Conservation (phyloP, 2,329 filamentous ascomycete species). For the Arthrobotrys pseudoclavata region DNA sequence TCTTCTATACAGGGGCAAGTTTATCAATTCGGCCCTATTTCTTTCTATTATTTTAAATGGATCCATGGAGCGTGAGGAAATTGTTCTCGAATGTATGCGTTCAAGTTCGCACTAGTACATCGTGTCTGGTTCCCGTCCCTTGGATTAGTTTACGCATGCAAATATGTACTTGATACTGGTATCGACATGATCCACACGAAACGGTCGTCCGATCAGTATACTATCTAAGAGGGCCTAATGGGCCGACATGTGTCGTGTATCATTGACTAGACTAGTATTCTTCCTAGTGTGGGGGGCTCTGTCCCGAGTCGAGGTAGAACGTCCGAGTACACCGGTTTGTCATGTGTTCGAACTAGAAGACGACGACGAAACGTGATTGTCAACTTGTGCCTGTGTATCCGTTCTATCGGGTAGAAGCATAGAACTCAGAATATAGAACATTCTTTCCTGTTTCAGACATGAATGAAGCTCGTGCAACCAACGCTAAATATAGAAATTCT, state of each 20-base stretch:
- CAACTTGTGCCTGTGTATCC: constrained; percentile 10
- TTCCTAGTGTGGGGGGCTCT: constrained; percentile 16
- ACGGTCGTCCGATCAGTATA: constrained; percentile 2
- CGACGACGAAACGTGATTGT: not conserved
- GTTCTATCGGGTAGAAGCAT: constrained; percentile 9
- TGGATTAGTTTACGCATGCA: not conserved
- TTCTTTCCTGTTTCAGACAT: constrained; percentile 4
- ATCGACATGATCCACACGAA: not conserved
- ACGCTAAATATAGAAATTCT: constrained; percentile 27
- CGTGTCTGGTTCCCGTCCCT: not conserved
- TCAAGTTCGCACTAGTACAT: not conserved
- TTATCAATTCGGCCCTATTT: not conserved
- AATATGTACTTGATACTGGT: constrained; percentile 1
- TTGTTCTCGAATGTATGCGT: not conserved
- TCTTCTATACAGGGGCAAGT: not conserved
- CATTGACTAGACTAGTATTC: not conserved
- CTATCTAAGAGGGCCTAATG: not conserved
- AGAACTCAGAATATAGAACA: constrained; percentile 13
- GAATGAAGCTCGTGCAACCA: constrained; percentile 10
- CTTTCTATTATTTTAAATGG: not conserved
- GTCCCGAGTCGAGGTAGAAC: constrained; percentile 7
- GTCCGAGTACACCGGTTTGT: constrained; percentile 19
- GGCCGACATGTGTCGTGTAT: not conserved
- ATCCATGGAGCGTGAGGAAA: not conserved
- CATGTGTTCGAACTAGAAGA: not conserved